Conservation (phyloP, 2,329 filamentous ascomycete species). For the Tolypocladium paradoxum region DNA sequence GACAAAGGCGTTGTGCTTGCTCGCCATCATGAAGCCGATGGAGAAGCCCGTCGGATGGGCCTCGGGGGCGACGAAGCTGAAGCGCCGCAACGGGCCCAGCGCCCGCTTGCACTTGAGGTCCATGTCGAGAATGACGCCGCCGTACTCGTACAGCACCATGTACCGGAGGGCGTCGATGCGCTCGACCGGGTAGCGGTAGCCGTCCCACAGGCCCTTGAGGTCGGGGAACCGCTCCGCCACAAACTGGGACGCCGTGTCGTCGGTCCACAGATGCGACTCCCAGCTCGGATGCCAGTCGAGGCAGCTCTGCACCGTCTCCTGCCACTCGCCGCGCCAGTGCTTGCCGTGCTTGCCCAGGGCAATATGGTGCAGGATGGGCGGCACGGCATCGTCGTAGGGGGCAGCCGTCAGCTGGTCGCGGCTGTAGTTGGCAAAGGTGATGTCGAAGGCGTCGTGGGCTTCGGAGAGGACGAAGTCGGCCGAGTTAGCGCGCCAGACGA, state of each 20-base stretch:
- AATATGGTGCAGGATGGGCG: conserved; percentile 24
- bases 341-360: conserved; percentile 14
- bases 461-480: conserved; percentile 15
- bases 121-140: conserved; percentile 16
- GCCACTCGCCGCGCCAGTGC: conserved; percentile 14
- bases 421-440: conserved; percentile 21
- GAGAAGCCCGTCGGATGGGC: conserved; percentile 29
- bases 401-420: conserved; percentile 15
- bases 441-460: conserved; percentile 16
- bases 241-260: conserved; percentile 8
- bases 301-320: conserved; percentile 19
- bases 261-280: conserved; percentile 15
- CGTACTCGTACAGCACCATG: conserved; percentile 23
- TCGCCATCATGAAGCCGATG: conserved; percentile 30
- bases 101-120: conserved; percentile 25
- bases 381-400: conserved; percentile 18
- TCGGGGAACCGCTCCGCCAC: conserved; percentile 11
- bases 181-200: conserved; percentile 59
- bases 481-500: conserved; percentile 12
- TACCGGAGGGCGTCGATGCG: conserved; percentile 61
- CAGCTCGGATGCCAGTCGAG: conserved; percentile 21
- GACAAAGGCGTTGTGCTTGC: conserved; percentile 21
- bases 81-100: conserved; percentile 26
- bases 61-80: conserved; percentile 28
- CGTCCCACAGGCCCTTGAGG: conserved; percentile 26